A percentile compares a stretch with the other conserved stretches of the same genome.
Evolutionary conservation across 2,329 filamentous ascomycete species (phyloP).

Genomic region (Amphichorda felina): DNA sequence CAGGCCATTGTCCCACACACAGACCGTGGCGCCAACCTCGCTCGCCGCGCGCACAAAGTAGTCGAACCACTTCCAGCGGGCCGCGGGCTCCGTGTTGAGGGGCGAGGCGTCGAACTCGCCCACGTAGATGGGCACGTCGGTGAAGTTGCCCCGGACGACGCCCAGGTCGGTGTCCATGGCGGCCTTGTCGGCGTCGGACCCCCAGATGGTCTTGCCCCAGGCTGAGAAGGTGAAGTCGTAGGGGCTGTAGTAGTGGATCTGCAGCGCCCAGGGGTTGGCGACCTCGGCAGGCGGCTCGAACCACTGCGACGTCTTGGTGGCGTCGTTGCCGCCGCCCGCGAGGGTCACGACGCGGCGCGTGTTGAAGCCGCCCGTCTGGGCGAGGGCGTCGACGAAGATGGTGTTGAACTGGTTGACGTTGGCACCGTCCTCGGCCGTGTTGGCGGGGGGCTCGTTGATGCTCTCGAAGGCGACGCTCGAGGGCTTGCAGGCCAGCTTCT

Average conservation of each 20-base stretch:
- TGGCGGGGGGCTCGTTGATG: constrained; percentile 46
- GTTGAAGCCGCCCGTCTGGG: constrained; percentile 43
- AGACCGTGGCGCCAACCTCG: constrained; percentile 34
- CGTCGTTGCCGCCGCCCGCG: constrained; percentile 37
- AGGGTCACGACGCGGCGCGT: constrained; percentile 41
- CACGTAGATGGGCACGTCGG: constrained; percentile 39
- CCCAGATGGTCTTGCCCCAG: constrained; percentile 51
- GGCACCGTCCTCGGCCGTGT: constrained; percentile 34
- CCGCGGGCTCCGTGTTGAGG: constrained; percentile 37
- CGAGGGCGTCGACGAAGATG: constrained; percentile 42
- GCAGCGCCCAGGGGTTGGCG: constrained; percentile 45
- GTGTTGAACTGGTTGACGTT: constrained; percentile 42
- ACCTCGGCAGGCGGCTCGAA: constrained; percentile 36
- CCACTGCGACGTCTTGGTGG: constrained; percentile 38
- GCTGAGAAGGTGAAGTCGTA: constrained; percentile 35
- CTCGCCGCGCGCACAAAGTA: constrained; percentile 34
- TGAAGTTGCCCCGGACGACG: constrained; percentile 40
- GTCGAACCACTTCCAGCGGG: constrained; percentile 46
- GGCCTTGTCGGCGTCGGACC: constrained; percentile 39
- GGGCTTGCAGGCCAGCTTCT: constrained; percentile 40
- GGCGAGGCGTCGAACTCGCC: constrained; percentile 45
- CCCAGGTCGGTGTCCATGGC: constrained; percentile 35
- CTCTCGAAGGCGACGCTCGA: constrained; percentile 43
- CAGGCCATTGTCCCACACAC: constrained; percentile 48
- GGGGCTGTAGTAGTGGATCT: constrained; percentile 50